phyloP scores from a whole-genome alignment of 805 yeast genomes.

The Wickerhamomyces silvicola region DNA sequence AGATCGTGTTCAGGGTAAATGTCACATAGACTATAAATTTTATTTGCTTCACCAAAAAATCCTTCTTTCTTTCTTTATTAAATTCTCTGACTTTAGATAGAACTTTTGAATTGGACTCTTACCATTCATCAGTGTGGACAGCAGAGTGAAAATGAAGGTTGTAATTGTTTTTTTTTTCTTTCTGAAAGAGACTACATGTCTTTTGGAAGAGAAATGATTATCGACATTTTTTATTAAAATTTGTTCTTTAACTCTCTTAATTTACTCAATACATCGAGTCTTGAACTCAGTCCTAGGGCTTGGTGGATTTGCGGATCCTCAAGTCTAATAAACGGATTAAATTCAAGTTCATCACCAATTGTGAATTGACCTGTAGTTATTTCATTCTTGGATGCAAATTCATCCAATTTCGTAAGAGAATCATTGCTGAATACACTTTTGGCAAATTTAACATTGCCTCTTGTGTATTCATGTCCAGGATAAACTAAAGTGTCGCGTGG shows the following conservation, averaged over 20 bases:
- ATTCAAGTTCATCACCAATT: slow-evolving; percentile 69
- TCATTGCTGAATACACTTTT: slow-evolving; percentile 39
- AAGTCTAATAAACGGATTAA: slow-evolving; percentile 87
- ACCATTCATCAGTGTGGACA: slow-evolving; percentile 41
- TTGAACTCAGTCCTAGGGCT: slow-evolving; percentile 47
- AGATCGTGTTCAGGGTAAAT: slow-evolving; percentile 1
- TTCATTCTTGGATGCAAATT: slow-evolving; percentile 49
- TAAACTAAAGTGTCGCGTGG: slow-evolving; percentile 70
- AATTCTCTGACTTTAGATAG: slow-evolving; percentile 34
- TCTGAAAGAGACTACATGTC: not conserved
- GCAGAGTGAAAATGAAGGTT: slow-evolving; percentile 36
- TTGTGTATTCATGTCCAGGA: slow-evolving; percentile 97
- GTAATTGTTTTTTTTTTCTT: not conserved
- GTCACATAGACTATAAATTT: too few relatives aligned
- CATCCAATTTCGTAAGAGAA: slow-evolving; percentile 49
- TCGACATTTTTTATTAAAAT: slow-evolving; percentile 3
- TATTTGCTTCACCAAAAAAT: not conserved
- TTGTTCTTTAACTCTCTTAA: slow-evolving; percentile 74
- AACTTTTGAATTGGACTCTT: slow-evolving; percentile 28
- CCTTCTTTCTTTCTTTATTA: slow-evolving; percentile 14
- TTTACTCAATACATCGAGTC: slow-evolving; percentile 58
- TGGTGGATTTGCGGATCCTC: slow-evolving; percentile 54
- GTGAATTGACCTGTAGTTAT: slow-evolving; percentile 84
- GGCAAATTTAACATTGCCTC: slow-evolving; percentile 73
- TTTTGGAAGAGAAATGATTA: not conserved